A percentile compares a stretch with the other conserved stretches of the same genome.
Evolutionary conservation across 2,329 filamentous ascomycete genomes (phyloP).

Genomic region (Sclerotinia trifoliorum): DNA sequence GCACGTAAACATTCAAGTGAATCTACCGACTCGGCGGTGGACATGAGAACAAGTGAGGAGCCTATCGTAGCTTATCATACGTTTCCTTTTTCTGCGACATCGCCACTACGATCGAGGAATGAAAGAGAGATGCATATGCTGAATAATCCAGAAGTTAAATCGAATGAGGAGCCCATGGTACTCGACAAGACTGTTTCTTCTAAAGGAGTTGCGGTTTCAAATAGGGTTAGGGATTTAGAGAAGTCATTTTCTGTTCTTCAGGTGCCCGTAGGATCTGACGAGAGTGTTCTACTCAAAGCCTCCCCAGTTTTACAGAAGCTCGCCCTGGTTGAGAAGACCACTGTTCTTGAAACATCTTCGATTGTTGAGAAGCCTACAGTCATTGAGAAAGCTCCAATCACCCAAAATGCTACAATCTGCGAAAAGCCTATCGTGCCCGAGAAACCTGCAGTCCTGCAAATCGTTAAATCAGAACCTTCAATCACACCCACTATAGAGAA

Average conservation of each 20-base stretch:
- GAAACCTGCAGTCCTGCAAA: background rate
- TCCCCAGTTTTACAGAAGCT: background rate
- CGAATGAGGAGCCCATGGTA: too few species aligned
- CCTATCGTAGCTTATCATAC: background rate
- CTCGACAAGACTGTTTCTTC: background rate
- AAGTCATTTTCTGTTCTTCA: background rate
- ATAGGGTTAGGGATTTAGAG: background rate
- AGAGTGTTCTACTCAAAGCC: rapidly evolving
- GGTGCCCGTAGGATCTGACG: rapidly evolving
- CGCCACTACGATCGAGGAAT: background rate
- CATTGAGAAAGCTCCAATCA: background rate
- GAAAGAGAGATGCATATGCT: background rate
- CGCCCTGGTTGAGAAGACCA: too few species aligned
- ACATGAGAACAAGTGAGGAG: conserved; percentile 3
- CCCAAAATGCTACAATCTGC: too few species aligned
- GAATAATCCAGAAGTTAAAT: background rate
- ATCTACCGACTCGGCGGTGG: background rate
- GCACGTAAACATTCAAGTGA: background rate
- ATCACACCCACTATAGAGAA: background rate
- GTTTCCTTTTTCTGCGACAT: background rate
- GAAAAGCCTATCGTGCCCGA: background rate
- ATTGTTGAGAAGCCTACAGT: background rate
- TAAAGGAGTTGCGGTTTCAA: too few species aligned
- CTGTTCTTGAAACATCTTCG: background rate
- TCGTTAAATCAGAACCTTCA: background rate